Evolutionary conservation across 108 stramenopile genomes (phyloP).

Genomic region (Craspedostauros australis): DNA sequence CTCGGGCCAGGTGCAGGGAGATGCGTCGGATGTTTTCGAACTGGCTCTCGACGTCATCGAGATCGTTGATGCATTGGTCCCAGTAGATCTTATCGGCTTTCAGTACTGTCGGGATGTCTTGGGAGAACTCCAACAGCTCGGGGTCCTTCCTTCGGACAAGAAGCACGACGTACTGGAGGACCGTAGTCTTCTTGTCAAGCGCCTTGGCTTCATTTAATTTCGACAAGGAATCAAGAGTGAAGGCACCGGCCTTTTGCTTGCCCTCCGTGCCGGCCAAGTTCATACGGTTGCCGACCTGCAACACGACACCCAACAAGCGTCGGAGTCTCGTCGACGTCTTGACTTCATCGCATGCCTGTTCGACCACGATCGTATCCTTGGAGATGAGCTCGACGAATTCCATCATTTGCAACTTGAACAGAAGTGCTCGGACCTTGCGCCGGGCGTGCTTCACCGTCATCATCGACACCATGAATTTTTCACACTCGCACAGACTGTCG

Average conservation of each 20-base stretch:
- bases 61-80: constrained; percentile 73
- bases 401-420: constrained; percentile 85
- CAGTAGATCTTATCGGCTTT: constrained; percentile 80
- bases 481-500: constrained; percentile 77
- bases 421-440: constrained; percentile 68
- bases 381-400: constrained; percentile 64
- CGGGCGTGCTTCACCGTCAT: constrained; percentile 87
- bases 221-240: constrained; percentile 88
- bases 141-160: constrained; percentile 84
- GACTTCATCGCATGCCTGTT: constrained; percentile 82
- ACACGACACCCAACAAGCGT: constrained; percentile 82
- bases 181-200: constrained; percentile 94
- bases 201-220: constrained; percentile 95
- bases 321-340: constrained; percentile 67
- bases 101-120: constrained; percentile 71
- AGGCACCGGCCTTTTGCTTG: constrained; percentile 80
- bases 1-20: constrained; percentile 54
- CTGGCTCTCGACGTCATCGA: constrained; percentile 81
- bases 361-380: constrained; percentile 54
- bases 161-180: constrained; percentile 89
- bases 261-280: constrained; percentile 74
- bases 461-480: constrained; percentile 88
- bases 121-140: constrained; percentile 61
- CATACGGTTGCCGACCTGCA: constrained; percentile 88
- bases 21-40: constrained; percentile 74